These are phyloP conservation scores for Micromonas pusilla DNA, from an alignment of 139 green algal species.

Conservation along the genomic window DNA sequence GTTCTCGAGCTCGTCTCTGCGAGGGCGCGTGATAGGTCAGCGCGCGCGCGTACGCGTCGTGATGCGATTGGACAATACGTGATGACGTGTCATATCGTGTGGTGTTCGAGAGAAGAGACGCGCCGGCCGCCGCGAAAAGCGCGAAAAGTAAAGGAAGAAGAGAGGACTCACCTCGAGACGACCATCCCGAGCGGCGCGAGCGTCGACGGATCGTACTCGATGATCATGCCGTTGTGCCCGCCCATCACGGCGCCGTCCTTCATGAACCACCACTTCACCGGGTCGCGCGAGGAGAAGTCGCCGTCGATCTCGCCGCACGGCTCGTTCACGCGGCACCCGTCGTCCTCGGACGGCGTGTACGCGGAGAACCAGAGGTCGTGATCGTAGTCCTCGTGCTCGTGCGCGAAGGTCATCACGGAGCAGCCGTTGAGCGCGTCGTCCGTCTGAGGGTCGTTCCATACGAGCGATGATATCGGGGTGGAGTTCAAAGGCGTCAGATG, in stretches of 20 bases:
- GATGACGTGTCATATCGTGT: too few species aligned
- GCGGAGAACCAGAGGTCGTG: constrained; percentile 29
- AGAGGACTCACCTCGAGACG: too few species aligned
- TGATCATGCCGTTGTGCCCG: constrained; percentile 32
- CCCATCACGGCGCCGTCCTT: constrained; percentile 24
- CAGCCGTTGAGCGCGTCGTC: neutral
- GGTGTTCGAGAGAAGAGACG: too few species aligned
- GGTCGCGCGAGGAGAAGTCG: constrained; percentile 26
- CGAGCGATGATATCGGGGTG: too few species aligned
- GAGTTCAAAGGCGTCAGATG: too few species aligned
- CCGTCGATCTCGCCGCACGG: constrained; percentile 7
- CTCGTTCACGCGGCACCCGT: constrained; percentile 24
- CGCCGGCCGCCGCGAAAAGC: too few species aligned
- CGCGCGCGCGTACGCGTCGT: too few species aligned
- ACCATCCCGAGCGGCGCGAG: constrained; percentile 30
- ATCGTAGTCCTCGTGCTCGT: constrained; percentile 31
- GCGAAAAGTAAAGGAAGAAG: too few species aligned
- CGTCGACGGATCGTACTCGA: constrained; percentile 30
- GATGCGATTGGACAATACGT: too few species aligned
- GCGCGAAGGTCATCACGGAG: constrained; percentile 25
- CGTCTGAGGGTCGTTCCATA: too few species aligned
- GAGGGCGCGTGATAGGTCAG: too few species aligned
- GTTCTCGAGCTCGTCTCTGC: constrained; percentile 27
- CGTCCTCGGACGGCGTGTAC: constrained; percentile 17
- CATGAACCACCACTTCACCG: constrained; percentile 27